phyloP scores from a whole-genome alignment of 2,329 filamentous ascomycete genomes.

The Falciphora oryzae region DNA sequence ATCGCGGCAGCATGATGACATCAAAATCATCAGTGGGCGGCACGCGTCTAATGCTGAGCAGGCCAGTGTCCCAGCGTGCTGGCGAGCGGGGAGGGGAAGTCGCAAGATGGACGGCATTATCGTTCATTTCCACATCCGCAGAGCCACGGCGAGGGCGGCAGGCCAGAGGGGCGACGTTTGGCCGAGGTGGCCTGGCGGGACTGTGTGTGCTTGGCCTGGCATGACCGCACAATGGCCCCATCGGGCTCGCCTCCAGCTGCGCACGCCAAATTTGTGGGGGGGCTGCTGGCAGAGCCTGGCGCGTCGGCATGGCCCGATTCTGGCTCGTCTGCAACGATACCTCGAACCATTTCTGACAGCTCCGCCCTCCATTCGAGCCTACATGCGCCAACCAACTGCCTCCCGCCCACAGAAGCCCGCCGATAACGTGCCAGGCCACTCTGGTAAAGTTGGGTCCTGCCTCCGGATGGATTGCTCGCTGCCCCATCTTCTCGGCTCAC shows the following conservation, averaged over 20 bases:
- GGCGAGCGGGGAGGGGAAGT: no score
- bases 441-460: neutral
- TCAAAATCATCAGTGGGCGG: neutral
- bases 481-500: neutral
- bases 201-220: neutral
- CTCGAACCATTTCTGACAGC: constrained; percentile 27
- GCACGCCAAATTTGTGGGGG: neutral
- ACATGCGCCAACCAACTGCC: constrained; percentile 2
- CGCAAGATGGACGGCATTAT: neutral
- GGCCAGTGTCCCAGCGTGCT: no score
- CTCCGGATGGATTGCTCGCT: neutral
- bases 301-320: constrained; percentile 26
- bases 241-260: neutral
- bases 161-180: neutral
- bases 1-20: neutral
- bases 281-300: neutral
- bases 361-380: constrained; percentile 15
- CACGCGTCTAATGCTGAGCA: neutral
- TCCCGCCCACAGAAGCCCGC: neutral
- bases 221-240: constrained; percentile 6
- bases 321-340: constrained; percentile 17
- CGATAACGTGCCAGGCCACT: constrained; percentile 26
- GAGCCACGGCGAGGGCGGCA: neutral
- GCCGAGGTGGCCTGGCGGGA: neutral
- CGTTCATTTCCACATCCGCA: neutral